Percentiles rank a stretch among this genome's conserved stretches.
Conservation (phyloP, 345 rosid species). For the Pugionium dolabratum region DNA sequence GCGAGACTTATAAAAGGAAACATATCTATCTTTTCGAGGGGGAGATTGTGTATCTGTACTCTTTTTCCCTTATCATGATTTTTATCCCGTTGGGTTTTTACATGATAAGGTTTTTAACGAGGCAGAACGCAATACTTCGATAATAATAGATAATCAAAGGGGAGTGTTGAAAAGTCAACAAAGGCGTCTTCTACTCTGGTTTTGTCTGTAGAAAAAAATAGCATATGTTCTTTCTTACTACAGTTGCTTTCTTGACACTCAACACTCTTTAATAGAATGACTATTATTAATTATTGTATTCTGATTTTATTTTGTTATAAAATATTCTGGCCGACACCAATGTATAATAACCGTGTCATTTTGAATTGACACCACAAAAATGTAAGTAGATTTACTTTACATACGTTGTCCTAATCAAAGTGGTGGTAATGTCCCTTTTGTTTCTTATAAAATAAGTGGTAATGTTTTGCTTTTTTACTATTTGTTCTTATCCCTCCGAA, state of each 20-base stretch:
- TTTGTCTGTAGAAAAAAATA: slow-evolving; percentile 27
- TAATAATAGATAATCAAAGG: too few relatives aligned
- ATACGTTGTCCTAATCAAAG: slow-evolving; percentile 32
- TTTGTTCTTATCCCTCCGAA: slow-evolving; percentile 29
- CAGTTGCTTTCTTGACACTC: slow-evolving; percentile 33
- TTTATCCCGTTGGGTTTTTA: too few relatives aligned
- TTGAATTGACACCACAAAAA: slow-evolving; percentile 27
- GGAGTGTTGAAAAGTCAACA: too few relatives aligned
- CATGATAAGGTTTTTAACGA: too few relatives aligned
- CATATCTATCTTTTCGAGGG: too few relatives aligned
- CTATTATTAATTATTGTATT: slow-evolving; percentile 5
- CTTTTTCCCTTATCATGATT: too few relatives aligned
- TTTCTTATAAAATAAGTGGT: slow-evolving; percentile 8
- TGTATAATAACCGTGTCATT: too few relatives aligned
- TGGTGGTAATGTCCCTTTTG: background rate
- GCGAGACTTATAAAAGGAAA: too few relatives aligned
- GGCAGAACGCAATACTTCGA: too few relatives aligned
- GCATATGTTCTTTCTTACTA: slow-evolving; percentile 36
- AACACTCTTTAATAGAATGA: slow-evolving; percentile 10
- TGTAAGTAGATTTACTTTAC: slow-evolving; percentile 16
- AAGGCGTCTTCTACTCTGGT: slow-evolving; percentile 34
- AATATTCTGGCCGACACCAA: slow-evolving; percentile 37
- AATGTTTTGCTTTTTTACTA: background rate
- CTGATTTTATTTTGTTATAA: background rate
- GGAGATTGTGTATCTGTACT: too few relatives aligned